A percentile compares a stretch with the other conserved stretches of the same genome.
These are phyloP conservation scores for Calvatia gigantea DNA, from an alignment of 768 basidiomycete species.

Conservation along the genomic window DNA sequence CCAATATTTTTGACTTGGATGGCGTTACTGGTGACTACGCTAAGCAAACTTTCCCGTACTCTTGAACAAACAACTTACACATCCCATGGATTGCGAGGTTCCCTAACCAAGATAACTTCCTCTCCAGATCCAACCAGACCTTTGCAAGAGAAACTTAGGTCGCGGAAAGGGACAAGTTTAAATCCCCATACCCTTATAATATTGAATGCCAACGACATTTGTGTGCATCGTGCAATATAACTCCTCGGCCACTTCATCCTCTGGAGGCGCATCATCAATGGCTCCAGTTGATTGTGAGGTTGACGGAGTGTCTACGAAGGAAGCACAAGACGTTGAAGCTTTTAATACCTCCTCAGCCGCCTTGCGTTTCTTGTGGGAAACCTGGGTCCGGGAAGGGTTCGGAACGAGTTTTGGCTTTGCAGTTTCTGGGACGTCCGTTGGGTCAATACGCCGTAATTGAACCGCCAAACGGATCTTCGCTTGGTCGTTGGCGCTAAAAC, in stretches of 20 bases:
- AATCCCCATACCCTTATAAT: conserved; percentile 57
- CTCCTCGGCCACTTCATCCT: conserved; percentile 59
- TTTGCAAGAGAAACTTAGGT: conserved; percentile 22
- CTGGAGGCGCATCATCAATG: conserved; percentile 35
- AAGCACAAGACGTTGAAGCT: neutral
- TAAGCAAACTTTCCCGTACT: neutral
- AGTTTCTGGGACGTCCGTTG: conserved; percentile 50
- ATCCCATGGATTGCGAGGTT: conserved; percentile 70
- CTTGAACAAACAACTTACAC: conserved; percentile 31
- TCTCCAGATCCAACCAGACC: conserved; percentile 81
- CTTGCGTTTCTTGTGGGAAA: conserved; percentile 13
- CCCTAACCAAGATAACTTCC: conserved; percentile 63
- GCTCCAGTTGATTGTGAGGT: conserved; percentile 23
- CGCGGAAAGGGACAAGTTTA: conserved; percentile 2
- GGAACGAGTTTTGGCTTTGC: conserved; percentile 24
- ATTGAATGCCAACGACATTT: conserved; percentile 80
- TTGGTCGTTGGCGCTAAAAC: conserved; percentile 54
- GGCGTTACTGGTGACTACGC: conserved; percentile 50
- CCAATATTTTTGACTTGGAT: conserved; percentile 81
- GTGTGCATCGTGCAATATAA: conserved; percentile 57
- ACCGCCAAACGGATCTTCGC: conserved; percentile 59
- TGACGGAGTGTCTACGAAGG: neutral
- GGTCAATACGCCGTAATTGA: conserved; percentile 48
- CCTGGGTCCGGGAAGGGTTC: conserved; percentile 13
- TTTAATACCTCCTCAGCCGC: neutral